Evolutionary conservation across 331 rosid genomes (phyloP), one percentile per base, ranked within the genome.

Genomic region (Quercus phellos): DNA sequence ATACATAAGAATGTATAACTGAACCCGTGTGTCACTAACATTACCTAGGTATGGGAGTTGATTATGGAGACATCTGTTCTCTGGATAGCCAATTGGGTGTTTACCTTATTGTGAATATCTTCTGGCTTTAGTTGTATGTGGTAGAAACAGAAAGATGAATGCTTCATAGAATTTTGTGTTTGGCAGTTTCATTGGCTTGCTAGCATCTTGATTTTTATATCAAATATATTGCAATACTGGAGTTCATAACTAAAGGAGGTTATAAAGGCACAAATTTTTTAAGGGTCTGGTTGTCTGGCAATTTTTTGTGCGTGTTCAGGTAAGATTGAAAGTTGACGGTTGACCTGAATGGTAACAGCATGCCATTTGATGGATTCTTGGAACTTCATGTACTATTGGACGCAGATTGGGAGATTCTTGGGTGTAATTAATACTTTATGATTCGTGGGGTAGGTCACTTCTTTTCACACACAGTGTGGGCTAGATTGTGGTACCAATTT

Each of bases 261-360:
- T 38, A 38, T 58, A 9, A 43, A 35, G 63, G 61, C 27, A 54
- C 50, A 22, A 42, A 17, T 69, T 59, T 67, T 38, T 66, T 30
- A 50, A 70, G 73, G 78, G 66, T 68, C 38, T 82, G 59, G 79
- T 70, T 79, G 61, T 77, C 59, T 69, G 78, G 73, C 54, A 60
- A 77, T 70, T 79, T 77, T 69, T 63, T 64, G 68, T 78, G 24
- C 78, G 27, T 83, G 78, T 61, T 70, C 80, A 74, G 86, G 86
- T 68, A 76, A 75, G 66, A 74, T 35, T 67, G 74, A 80, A 51
- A 27, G 76, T 74, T 81, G 51, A 60, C 68, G 14, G 73, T 74
- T 81, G 51, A 60, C 73, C 76, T 72, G 51, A 81, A 70, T 79
- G 72, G 35, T 18, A 30, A 50, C 43, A 6, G 16, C 76, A 18